Conservation (phyloP, 179 eudicot genomes). For the Drosera spatulata region DNA sequence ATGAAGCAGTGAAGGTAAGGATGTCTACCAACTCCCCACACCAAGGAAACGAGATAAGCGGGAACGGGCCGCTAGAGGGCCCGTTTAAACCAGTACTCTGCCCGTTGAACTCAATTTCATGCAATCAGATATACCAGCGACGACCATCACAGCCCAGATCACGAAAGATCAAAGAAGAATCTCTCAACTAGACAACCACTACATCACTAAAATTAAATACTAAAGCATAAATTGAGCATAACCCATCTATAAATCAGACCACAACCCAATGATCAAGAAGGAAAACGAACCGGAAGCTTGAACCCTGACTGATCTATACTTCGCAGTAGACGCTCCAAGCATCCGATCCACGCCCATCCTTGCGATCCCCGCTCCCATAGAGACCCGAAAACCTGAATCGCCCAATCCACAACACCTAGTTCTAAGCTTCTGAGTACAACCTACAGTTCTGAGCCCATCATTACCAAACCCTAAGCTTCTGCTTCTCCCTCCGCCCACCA, state of each 20-base stretch:
- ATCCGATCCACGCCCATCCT: constrained; percentile 31
- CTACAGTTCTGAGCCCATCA: constrained; percentile 21
- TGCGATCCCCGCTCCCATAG: constrained; percentile 48
- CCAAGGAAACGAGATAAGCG: too few species aligned
- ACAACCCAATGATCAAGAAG: background rate
- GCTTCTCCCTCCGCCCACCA: constrained; percentile 16
- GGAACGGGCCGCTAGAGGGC: too few species aligned
- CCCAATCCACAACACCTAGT: constrained; percentile 19
- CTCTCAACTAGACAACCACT: too few species aligned
- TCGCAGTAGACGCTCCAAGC: constrained; percentile 29
- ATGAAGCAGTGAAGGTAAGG: too few species aligned
- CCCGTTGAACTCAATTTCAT: too few species aligned
- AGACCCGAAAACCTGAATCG: constrained; percentile 9
- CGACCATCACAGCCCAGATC: too few species aligned
- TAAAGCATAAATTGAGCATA: too few species aligned
- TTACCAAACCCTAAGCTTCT: constrained; percentile 8
- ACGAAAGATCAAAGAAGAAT: too few species aligned
- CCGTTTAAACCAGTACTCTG: too few species aligned
- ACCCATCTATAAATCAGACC: background rate
- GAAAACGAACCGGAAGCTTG: constrained; percentile 48
- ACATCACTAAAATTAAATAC: too few species aligned
- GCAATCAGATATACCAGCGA: too few species aligned
- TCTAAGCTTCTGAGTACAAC: constrained; percentile 7
- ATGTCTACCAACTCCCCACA: too few species aligned
- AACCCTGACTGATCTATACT: constrained; percentile 50